Evolutionary conservation across 345 rosid genomes (phyloP).

Genomic region (Citrus cavaleriei): DNA sequence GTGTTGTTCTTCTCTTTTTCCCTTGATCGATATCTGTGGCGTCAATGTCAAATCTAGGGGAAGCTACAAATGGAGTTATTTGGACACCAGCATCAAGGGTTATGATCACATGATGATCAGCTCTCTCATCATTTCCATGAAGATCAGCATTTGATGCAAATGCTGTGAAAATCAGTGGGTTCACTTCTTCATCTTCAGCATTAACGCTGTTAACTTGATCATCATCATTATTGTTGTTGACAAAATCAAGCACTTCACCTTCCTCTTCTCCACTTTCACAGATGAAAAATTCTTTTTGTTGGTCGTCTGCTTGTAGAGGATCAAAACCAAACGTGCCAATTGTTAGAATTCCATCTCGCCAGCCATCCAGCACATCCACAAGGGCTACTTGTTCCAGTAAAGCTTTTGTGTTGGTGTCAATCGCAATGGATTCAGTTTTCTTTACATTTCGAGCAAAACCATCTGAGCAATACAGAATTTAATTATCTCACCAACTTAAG

Average conservation of each 20-base stretch:
- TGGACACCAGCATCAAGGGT: constrained; percentile 20
- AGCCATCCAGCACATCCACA: constrained; percentile 66
- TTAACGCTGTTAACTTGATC: constrained; percentile 16
- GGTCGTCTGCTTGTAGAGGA: constrained; percentile 37
- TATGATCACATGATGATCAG: constrained; percentile 22
- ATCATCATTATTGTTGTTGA: background rate
- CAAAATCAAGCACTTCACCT: constrained; percentile 14
- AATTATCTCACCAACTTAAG: too few relatives aligned
- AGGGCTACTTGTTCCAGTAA: constrained; percentile 63
- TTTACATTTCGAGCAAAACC: constrained; percentile 43
- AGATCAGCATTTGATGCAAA: constrained; percentile 5
- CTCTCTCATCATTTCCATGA: background rate
- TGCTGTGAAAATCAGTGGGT: constrained; percentile 57
- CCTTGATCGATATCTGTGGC: constrained; percentile 24
- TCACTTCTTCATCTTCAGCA: constrained; percentile 38
- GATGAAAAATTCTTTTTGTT: constrained; percentile 25
- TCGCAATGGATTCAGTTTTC: constrained; percentile 48
- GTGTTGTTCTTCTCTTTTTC: constrained; percentile 59
- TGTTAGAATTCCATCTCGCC: constrained; percentile 80
- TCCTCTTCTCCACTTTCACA: constrained; percentile 26
- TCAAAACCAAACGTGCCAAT: constrained; percentile 90
- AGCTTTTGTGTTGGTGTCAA: constrained; percentile 53
- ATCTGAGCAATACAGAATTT: constrained; percentile 25
- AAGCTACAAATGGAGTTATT: constrained; percentile 11
- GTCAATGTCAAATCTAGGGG: constrained; percentile 8